Conservation (phyloP, 495 filamentous ascomycete species). For the Platismatia glauca region DNA sequence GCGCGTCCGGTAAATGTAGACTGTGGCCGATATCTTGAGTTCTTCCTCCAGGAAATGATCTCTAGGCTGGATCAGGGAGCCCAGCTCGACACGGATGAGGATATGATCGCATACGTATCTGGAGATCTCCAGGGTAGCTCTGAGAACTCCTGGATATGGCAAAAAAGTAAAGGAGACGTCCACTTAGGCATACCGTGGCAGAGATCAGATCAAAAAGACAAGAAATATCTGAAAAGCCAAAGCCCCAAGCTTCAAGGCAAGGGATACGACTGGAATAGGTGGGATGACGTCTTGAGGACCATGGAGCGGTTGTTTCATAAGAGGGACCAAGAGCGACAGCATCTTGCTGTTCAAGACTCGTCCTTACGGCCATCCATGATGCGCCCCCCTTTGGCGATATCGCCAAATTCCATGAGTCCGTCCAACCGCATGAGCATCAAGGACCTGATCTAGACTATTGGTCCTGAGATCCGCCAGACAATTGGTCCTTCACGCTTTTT, state of each 20-base stretch:
- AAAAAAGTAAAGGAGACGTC: slow-evolving; percentile 44
- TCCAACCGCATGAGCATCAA: slow-evolving; percentile 21
- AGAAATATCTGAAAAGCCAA: slow-evolving; percentile 10
- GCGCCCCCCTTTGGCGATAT: slow-evolving; percentile 15
- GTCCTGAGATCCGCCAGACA: background rate
- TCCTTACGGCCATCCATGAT: slow-evolving; percentile 13
- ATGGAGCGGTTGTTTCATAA: slow-evolving; percentile 28
- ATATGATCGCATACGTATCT: slow-evolving; percentile 80
- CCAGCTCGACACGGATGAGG: slow-evolving; percentile 69
- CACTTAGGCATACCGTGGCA: slow-evolving; percentile 14
- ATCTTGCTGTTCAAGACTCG: background rate
- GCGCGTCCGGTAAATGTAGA: slow-evolving; percentile 62
- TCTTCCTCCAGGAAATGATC: slow-evolving; percentile 62
- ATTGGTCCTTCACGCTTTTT: background rate
- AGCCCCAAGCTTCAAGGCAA: slow-evolving; percentile 21
- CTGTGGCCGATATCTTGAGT: slow-evolving; percentile 76
- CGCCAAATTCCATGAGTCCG: slow-evolving; percentile 11
- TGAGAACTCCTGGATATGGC: slow-evolving; percentile 83
- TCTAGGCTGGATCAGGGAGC: slow-evolving; percentile 45
- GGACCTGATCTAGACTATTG: slow-evolving; percentile 11
- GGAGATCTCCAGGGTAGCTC: slow-evolving; percentile 80
- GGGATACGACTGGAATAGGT: slow-evolving; percentile 28
- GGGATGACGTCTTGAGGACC: slow-evolving; percentile 13
- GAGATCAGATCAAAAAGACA: slow-evolving; percentile 12
- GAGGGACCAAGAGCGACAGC: slow-evolving; percentile 7